Base-by-base conservation (phyloP, 73 alveolate species). In the Halteria grandinella region DNA sequence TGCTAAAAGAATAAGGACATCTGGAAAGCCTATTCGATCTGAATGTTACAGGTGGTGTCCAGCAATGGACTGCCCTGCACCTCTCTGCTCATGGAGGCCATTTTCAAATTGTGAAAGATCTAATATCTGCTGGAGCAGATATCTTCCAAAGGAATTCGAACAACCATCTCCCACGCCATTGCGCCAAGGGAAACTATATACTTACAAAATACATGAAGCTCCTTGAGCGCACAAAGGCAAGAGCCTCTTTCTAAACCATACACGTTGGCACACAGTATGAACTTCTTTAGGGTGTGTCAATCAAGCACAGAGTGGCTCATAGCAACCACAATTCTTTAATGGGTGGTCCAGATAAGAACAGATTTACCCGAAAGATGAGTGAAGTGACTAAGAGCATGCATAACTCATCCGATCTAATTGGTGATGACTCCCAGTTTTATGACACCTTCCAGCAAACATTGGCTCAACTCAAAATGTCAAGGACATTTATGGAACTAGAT, bases 61-160 rank as follows among this genome's bases (percentile, higher is more conserved):
- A 84, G 44, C 44, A 80, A 55, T 91, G 95, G 94, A 90, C 98
- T 17, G 94, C 98, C 3, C 55, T 91, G 55, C 98, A 93, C 66
- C 76, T 93, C 43, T 92, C 98, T n/a, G 90, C 92, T 32, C 91
- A 88, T 62, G 90, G 94, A 6, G 89, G 88, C 48, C 80, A 82
- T 49, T 81, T 84, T 47, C 83, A 92, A 53, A 93, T 85, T 74
- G 89, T 92, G 31, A 78, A 85, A 55, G 91, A 85, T 41, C 79
- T 93, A 53, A 70, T 90, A 32, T 69, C 78, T 36, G 91, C 90
- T n/a, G 98, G 97, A 12, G 85, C 95, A 27, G 95, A 86, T 51
- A 82, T 86, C 14, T 77, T 86, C 34, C 47, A 41, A 44, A 47
- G 94, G 40, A 86, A 86, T 55, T 28, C 69, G 20, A 79, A 53